phyloP scores from a whole-genome alignment of 129 eudicot species.

The Tagetes patula region DNA sequence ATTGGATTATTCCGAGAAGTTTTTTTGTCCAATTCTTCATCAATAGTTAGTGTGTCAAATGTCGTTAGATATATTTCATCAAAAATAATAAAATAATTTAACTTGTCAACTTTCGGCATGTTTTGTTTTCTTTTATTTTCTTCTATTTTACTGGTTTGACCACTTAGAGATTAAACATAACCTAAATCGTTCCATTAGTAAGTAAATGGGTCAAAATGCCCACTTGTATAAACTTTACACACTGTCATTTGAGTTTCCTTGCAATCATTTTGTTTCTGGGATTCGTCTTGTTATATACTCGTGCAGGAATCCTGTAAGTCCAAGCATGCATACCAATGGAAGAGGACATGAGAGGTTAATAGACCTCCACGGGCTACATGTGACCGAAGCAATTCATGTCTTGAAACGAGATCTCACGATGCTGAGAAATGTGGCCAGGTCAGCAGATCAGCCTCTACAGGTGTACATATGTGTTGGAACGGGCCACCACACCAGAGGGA shows the following conservation, averaged over 20 bases:
- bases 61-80: too few species aligned
- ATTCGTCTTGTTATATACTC: conserved; percentile 17
- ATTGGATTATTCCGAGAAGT: too few species aligned
- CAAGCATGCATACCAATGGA: conserved; percentile 50
- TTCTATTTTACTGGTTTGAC: too few species aligned
- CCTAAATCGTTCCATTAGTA: neutral
- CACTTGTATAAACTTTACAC: neutral
- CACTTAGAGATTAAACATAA: neutral
- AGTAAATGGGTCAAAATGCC: neutral
- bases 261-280: conserved; percentile 30
- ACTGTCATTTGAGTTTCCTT: neutral
- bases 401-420: conserved; percentile 65
- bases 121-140: neutral
- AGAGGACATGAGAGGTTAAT: conserved; percentile 73
- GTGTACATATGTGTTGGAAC: conserved; percentile 88
- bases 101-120: neutral
- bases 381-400: conserved; percentile 79
- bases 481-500: conserved; percentile 83
- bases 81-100: too few species aligned
- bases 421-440: conserved; percentile 75
- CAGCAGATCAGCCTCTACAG: conserved; percentile 68
- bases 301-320: conserved; percentile 61
- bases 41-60: too few species aligned
- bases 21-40: too few species aligned
- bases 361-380: conserved; percentile 87